Evolutionary conservation across 2,329 filamentous ascomycete genomes (phyloP).

Genomic region (Fusarium sp.): DNA sequence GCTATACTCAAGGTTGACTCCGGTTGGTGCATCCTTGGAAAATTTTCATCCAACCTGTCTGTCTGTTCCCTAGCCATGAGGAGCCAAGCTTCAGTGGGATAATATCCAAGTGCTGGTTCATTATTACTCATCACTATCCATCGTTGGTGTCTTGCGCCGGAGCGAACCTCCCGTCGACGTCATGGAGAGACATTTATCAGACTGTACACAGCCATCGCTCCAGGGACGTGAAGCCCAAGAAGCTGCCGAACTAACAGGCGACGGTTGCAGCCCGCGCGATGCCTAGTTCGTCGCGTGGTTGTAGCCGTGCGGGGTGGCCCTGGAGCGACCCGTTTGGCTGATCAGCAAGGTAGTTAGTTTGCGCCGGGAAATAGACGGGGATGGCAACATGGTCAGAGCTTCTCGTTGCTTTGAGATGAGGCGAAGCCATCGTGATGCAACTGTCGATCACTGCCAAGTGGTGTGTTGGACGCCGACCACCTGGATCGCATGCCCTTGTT

Average conservation of each 20-base stretch:
- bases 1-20: constrained; percentile 2
- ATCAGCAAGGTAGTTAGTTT: background rate
- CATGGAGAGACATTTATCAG: background rate
- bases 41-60: background rate
- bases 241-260: background rate
- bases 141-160: background rate
- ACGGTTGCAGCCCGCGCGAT: constrained; percentile 1
- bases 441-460: constrained; percentile 23
- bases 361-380: background rate
- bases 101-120: background rate
- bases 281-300: constrained; percentile 3
- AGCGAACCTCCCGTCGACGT: background rate
- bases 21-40: background rate
- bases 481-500: constrained; percentile 18
- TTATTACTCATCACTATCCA: background rate
- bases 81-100: background rate
- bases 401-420: constrained; percentile 3
- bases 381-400: constrained; percentile 6
- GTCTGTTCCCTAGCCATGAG: background rate
- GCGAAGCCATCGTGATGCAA: constrained; percentile 8
- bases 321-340: constrained; percentile 11
- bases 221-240: background rate
- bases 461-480: constrained; percentile 27
- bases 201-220: background rate
- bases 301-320: background rate